Conservation (phyloP, 768 basidiomycete genomes). For the Lactarius evosmus region DNA sequence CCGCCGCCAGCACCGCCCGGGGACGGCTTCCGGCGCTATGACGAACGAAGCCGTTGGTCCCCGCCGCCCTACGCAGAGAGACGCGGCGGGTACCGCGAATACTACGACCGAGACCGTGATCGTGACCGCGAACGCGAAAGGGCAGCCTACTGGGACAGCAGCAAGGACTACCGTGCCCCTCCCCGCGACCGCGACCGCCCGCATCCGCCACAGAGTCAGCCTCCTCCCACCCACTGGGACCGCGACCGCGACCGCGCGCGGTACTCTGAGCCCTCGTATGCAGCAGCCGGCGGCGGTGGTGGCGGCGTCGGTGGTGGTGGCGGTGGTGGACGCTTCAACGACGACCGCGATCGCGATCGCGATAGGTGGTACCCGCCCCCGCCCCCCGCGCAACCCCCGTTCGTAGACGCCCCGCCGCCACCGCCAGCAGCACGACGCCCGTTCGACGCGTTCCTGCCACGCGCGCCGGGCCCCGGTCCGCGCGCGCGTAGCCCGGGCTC, state of each 20-base stretch:
- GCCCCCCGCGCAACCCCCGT: background rate
- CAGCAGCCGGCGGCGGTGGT: background rate
- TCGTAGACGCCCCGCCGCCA: conserved; percentile 9
- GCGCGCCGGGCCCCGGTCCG: conserved; percentile 8
- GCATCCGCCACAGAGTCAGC: background rate
- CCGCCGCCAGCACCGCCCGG: background rate
- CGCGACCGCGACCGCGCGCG: conserved; percentile 13
- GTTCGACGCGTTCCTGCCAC: conserved; percentile 8
- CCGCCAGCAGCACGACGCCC: background rate
- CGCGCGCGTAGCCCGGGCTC: conserved; percentile 26
- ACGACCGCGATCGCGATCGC: conserved; percentile 20
- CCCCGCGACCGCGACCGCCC: conserved; percentile 11
- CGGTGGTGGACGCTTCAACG: conserved; percentile 9
- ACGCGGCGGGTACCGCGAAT: conserved; percentile 18
- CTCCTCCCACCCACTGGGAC: conserved; percentile 11
- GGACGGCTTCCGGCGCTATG: conserved; percentile 18
- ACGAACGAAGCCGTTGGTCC: conserved; percentile 20
- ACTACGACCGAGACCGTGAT: conserved; percentile 22
- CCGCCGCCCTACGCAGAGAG: conserved; percentile 13
- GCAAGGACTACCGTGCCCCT: conserved; percentile 5
- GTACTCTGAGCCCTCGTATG: conserved; percentile 16
- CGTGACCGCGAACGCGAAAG: background rate
- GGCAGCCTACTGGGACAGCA: conserved; percentile 12
- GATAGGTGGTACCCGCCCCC: conserved; percentile 14
- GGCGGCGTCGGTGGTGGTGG: too few relatives aligned